Evolutionary conservation across 2,329 filamentous ascomycete species (phyloP).

Genomic region (Botrytis porri): DNA sequence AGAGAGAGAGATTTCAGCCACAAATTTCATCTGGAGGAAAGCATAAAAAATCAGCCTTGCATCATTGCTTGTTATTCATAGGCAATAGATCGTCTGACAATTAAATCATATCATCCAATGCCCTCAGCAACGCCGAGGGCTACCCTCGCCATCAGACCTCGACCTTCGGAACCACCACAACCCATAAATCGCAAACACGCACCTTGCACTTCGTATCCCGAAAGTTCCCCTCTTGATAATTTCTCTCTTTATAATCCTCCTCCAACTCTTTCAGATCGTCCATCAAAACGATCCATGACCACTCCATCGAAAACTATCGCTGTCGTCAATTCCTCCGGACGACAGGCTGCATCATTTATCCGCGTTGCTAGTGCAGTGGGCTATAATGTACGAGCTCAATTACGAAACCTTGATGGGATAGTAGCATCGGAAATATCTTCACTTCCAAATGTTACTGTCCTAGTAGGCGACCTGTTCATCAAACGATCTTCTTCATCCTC

Average conservation of each 20-base stretch:
- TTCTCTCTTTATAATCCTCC: constrained; percentile 26
- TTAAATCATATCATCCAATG: constrained; percentile 25
- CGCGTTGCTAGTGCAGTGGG: constrained; percentile 91
- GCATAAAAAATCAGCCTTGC: neutral
- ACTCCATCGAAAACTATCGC: constrained; percentile 62
- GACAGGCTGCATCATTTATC: constrained; percentile 92
- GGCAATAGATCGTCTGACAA: neutral
- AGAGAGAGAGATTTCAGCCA: neutral
- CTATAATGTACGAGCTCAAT: constrained; percentile 87
- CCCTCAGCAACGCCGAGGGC: constrained; percentile 34
- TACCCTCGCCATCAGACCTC: constrained; percentile 34
- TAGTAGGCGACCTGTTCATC: constrained; percentile 62
- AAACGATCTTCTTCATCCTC: constrained; percentile 38
- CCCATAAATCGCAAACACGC: constrained; percentile 33
- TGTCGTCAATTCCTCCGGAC: constrained; percentile 92
- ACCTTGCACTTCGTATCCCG: constrained; percentile 33
- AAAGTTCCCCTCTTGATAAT: constrained; percentile 23
- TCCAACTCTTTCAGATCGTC: constrained; percentile 27
- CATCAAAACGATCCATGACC: constrained; percentile 37
- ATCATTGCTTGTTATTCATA: neutral
- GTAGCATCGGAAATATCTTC: constrained; percentile 82
- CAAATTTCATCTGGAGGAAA: neutral
- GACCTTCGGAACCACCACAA: constrained; percentile 24
- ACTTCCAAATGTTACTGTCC: constrained; percentile 70
- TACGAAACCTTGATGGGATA: constrained; percentile 81